Evolutionary conservation across 2,329 filamentous ascomycete species (phyloP), one percentile per base, ranked within the genome.

Genomic region (Fusarium foetens): DNA sequence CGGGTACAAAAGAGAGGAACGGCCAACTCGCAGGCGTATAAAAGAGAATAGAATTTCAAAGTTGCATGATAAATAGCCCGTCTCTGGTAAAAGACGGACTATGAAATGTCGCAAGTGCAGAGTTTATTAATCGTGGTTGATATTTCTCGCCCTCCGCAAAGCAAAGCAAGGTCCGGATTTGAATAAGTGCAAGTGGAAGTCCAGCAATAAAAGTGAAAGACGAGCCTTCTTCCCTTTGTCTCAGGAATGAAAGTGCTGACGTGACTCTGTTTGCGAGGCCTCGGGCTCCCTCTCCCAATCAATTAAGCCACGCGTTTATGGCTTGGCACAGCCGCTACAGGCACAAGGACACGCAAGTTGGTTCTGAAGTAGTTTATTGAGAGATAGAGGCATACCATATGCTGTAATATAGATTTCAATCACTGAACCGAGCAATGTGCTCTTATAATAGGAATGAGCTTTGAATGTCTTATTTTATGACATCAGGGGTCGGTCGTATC

Each of bases 241-340:
- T 74, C 51, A 65, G 63, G 49, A 61, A 72, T 59, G 71, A 54
- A 45, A 48, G 42, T 66, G 74, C 74, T 76, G 74, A 76, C 74
- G 68, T 76, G 72, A 73, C 68, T 61, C 63, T 58, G 38, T 43
- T 43, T 48, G 45, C 41, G 27, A 45, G 43, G 49, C 52, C 45
- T 58, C 43, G 45, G 72, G 66, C 68, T 75, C 66, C 66, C 62
- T 68, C 63, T 59, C 51, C 61, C 53, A 70, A 72, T 67, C 57
- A 73, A 70, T 63, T 35, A 63, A 72, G 70, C 70, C 70, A 73
- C 70, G 70, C 63, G 70, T 55, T 52, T 31, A 39, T 46, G 49
- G 54, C 60, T 66, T 65, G 68, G 72, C 75, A 77, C 65, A 72
- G 74, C 73, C 75, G 38, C 49, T 46, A 70, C 52, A 45, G 46